These are phyloP conservation scores for Pyricularia grisea DNA, from an alignment of 2,329 filamentous ascomycete species.

Conservation along the genomic window DNA sequence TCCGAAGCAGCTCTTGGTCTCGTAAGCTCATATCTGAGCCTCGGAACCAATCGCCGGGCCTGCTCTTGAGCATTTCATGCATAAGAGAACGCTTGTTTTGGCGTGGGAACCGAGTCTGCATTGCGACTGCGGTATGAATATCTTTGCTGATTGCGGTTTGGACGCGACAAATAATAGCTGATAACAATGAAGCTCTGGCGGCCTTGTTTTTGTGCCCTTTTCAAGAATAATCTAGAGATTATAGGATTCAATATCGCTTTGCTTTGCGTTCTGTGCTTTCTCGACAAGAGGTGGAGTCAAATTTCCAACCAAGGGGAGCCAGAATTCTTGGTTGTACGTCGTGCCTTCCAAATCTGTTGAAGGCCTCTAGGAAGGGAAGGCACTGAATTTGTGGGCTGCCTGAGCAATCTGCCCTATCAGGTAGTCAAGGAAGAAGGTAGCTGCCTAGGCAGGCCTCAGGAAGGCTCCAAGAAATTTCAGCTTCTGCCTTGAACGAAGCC, in stretches of 20 bases:
- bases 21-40: not conserved
- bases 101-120: not conserved
- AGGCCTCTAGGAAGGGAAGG: not conserved
- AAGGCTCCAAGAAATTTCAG: not conserved
- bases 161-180: not conserved
- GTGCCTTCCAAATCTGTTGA: not conserved
- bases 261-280: not conserved
- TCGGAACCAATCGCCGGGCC: not conserved
- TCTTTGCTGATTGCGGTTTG: not conserved
- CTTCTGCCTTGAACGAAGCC: not conserved
- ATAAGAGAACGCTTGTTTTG: not conserved
- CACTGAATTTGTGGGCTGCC: not conserved
- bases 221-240: not conserved
- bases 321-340: not conserved
- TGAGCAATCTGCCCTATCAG: no score
- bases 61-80: not conserved
- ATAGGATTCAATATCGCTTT: no score
- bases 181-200: not conserved
- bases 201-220: not conserved
- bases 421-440: no score
- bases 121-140: not conserved
- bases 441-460: not conserved
- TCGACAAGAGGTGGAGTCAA: not conserved
- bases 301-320: no score
- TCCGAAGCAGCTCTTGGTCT: not conserved